Base-by-base conservation (phyloP, 192 early-diverging fungal genomes). In the Podila epicladia region DNA sequence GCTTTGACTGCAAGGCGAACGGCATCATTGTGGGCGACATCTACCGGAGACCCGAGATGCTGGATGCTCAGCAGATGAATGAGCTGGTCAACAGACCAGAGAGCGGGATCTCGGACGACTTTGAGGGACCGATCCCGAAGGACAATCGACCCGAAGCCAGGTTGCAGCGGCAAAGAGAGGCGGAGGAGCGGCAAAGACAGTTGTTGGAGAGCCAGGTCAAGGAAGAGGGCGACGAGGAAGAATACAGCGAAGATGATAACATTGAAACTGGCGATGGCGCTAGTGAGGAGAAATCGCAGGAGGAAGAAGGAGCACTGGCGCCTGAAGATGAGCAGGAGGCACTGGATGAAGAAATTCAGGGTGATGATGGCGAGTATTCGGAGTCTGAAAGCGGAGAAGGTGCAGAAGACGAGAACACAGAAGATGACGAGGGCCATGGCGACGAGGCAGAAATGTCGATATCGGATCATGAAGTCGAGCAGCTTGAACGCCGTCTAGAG, bases 1-100 rank as follows among this genome's bases (percentile, higher is more conserved):
- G 85, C 41, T 88, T 88, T 67, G 84, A 86, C 31, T 88, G 87
- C 58, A 83, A 88, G 22, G 49, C 67, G 63, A 71, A 71, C 9
- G 77, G 77, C 8, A 64, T 80, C 28, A 66, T 80, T 33, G 77
- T 80, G 5, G 77, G 77, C 5, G 77, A 80, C 62, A 80, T 73
- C 66, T 80, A 80, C 67, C 55, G 77, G 55, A 72, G 72, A 41
- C 77, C 77, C 29, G 77, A 80, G 20, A 38, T 80, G 20, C 35
- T 73, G 41, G 77, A 80, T 53, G 71, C 77, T 5, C 73, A 80
- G 55, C 77, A 80, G 51, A 80, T 80, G 77, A 71, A 80, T 22
- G 77, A 80, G 67, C 32, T 80, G 24, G 35, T 80, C 15, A 80
- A 80, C 48, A 58, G 77, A 19, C 77, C 77, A 0, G 7, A 66